Base-by-base conservation (phyloP, 2,329 filamentous ascomycete species). In the Sarocladium strictum region DNA sequence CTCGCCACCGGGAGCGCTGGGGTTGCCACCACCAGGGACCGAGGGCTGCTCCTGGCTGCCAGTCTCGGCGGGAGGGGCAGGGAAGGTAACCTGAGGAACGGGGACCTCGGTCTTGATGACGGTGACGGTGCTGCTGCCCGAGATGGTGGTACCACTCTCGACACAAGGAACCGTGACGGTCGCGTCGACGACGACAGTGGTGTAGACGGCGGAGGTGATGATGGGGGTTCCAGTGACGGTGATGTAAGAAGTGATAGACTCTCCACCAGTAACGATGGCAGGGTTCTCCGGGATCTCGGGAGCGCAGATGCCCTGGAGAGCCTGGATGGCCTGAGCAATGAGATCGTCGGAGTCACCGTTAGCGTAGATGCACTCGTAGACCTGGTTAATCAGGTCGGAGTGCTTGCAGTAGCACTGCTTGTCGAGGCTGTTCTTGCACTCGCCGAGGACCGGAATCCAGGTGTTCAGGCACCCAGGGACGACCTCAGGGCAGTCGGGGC, bases 391-490 rank as follows among this genome's bases (percentile, higher is more conserved):
- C 73, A 94, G 93, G 54, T 83, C 75, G 57, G 79, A 70, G 67
- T 87, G 81, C 62, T 89, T 87, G 84, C 93, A 97, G 86, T 89
- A 96, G 83, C 93, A 97, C 61, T 74, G 72, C 57, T 79, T 73
- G 66, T 96, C 90, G 41, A 87, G 86, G 84, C 96, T 96, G 75
- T 89, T 85, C 63, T 79, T 79, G 83, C 93, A 97, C 67, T 81
- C 76, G 53, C 65, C 57, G 52, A 87, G 81, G 58, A 78, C 73
- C 68, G 83, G 81, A 65, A 96, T 73, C 89, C 90, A 97, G 64
- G 91, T 95, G 81, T 93, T 94, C 73, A 97, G 76, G 78, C 93
- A 97, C 67, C 84, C 84, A 59, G 93, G 92, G 51, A 97, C 86
- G 49, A 92, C 81, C 24, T 77, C 73, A 56, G 91, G 90, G 73